Evolutionary conservation across 805 yeast genomes (phyloP), one percentile per base, ranked within the genome.

Genomic region (Yamadazyma scolyti): DNA sequence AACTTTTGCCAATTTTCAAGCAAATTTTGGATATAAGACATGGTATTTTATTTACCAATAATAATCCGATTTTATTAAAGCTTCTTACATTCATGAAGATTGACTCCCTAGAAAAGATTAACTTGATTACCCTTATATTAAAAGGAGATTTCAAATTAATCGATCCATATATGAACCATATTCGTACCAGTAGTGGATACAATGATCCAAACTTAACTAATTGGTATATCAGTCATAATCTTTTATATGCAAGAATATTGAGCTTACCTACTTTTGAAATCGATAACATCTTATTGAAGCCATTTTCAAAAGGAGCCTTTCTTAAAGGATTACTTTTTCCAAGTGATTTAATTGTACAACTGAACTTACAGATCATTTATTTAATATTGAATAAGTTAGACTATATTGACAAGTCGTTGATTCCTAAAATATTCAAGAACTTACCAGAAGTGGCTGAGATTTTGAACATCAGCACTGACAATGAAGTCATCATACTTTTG

Each of bases 181-280:
- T 78, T 9, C 68, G 74, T 2, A 51, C 63, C n/a, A 56, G 60
- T 30, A 71, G 79, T 3, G 77, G 79, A 33, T 64, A 77, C 12
- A 82, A 84, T 48, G 94, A 84, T 39, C 95, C 97, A 0, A 75
- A 79, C 28, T 59, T 82, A 34, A 68, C 90, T 1, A 79, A 90
- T 9, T 86, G 82, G 61, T 89, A 94, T 88, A 66, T 87, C 27
- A 83, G 93, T 6, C 82, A 75, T 55, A 73, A 86, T 1, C 61
- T 80, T 16, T 53, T 86, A 2, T 58, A 80, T 26, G 67, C 79
- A 1, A 74, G 76, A 35, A 65, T 84, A 5, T 66, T 85, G n/a
- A 65, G 68, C 17, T 43, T 79, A 3, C 73, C 76, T 1, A 87
- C 93, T 0, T 41, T 30, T n/a, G 42, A 27, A 16, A 21, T 42